A percentile compares a stretch with the other conserved stretches of the same genome.
Conservation (phyloP, 495 filamentous ascomycete species). For the Cercophora samala region DNA sequence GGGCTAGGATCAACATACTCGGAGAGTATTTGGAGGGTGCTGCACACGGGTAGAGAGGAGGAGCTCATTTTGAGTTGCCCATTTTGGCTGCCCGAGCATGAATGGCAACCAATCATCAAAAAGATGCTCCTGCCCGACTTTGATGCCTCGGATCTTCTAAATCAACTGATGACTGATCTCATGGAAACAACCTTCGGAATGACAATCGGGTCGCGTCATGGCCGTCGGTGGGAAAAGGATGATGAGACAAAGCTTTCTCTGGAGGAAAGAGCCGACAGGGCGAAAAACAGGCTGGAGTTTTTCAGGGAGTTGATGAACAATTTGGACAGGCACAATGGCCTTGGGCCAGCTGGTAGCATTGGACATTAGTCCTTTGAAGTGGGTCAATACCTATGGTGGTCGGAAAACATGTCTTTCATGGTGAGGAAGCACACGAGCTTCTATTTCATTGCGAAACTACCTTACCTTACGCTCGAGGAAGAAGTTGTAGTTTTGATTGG, state of each 20-base stretch:
- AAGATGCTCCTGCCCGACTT: neutral
- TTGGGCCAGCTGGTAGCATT: neutral
- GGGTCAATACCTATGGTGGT: too few species aligned
- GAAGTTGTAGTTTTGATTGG: too few species aligned
- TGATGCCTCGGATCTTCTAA: neutral
- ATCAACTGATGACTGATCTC: neutral
- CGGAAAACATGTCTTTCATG: too few species aligned
- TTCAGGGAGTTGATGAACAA: neutral
- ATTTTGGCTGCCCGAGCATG: neutral
- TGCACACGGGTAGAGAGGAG: neutral
- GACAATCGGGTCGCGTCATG: neutral
- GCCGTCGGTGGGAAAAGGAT: neutral
- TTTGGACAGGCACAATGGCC: neutral
- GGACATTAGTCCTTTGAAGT: too few species aligned
- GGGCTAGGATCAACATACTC: neutral
- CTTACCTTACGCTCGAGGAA: too few species aligned
- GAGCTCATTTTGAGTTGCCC: neutral
- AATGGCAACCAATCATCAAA: neutral
- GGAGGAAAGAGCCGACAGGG: neutral
- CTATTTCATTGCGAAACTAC: too few species aligned
- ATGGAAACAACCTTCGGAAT: too few species aligned
- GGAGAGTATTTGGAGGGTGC: neutral
- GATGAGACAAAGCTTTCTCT: neutral
- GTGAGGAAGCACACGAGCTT: too few species aligned
- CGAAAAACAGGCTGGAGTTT: neutral